Base-by-base conservation (phyloP, 2,329 filamentous ascomycete genomes). In the Ramichloridium luteum region DNA sequence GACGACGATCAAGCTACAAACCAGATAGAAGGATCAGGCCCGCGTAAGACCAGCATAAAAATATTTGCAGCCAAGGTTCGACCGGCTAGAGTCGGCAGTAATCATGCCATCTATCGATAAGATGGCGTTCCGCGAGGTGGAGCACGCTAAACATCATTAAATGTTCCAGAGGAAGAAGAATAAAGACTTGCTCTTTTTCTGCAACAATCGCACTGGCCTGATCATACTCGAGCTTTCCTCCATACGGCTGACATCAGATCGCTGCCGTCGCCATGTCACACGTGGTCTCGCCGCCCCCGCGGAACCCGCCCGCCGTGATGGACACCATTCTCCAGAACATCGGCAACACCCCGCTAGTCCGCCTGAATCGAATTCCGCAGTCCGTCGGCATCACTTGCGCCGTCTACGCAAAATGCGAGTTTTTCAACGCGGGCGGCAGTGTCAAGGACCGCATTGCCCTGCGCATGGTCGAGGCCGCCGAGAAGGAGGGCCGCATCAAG, bases 391-490 rank as follows among this genome's bases (percentile, higher is more conserved):
- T 98, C 50, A 76, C 90, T 56, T 82, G 81, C 32, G 46, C 49
- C n/a, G 43, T 57, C 35, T 58, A 56, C 38, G 54, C 50, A 23
- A 57, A 56, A 43, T 54, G 53, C 45, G 54, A 57, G 40, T 56
- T 54, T 46, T 57, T 58, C 49, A 57, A 56, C 31, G 47, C 88
- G 80, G 62, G 93, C 90, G 16, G 83, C 79, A 28, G 93, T 66
- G 1, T 90, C 85, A 57, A 96, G 84, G 16, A 96, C 83, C 49
- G 79, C 74, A 98, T 98, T 55, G 90, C 90, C 13, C 64, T 94
- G 55, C 81, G 90, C 52, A 98, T 98, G 90, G 80, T 98, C 40
- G 86, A 96, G 61, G 81, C 88, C 57, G 90, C 90, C 10, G 90
- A 98, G 68, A 76, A 74, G 54, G 78, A 72, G 31, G 90, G 90